phyloP scores from a whole-genome alignment of 805 yeast genomes.

The Sugiyamaella americana region DNA sequence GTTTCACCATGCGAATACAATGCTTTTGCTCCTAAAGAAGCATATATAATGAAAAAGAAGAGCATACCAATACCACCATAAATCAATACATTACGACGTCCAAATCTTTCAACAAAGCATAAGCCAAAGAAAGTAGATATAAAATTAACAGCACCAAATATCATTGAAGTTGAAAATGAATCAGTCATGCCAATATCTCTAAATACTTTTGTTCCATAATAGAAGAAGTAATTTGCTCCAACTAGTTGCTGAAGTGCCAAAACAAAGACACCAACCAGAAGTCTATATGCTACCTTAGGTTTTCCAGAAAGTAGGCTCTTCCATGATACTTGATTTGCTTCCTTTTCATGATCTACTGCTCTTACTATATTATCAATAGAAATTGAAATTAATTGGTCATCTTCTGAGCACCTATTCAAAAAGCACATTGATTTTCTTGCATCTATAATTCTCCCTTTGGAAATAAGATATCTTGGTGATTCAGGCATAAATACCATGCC shows the following conservation, averaged over 20 bases:
- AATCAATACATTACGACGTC: conserved; percentile 43
- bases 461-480: conserved; percentile 65
- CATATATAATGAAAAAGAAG: conserved; percentile 47
- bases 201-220: conserved; percentile 56
- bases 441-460: conserved; percentile 47
- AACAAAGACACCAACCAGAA: conserved; percentile 38
- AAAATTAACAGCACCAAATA: conserved; percentile 49
- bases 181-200: conserved; percentile 37
- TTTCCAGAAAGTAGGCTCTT: conserved; percentile 44
- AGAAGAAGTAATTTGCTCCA: conserved; percentile 64
- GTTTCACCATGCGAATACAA: conserved; percentile 32
- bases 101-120: conserved; percentile 45
- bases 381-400: conserved; percentile 30
- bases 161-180: conserved; percentile 49
- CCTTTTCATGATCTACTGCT: conserved; percentile 44
- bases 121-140: conserved; percentile 46
- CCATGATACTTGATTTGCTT: conserved; percentile 49
- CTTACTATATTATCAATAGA: conserved; percentile 36
- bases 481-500: conserved; percentile 70
- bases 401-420: conserved; percentile 33
- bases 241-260: conserved; percentile 55
- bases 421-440: conserved; percentile 53
- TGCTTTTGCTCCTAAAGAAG: conserved; percentile 40
- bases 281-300: conserved; percentile 37
- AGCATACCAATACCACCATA: conserved; percentile 45